These are phyloP conservation scores for Erythrobasidium yunnanense DNA, from an alignment of 768 basidiomycete genomes.

Conservation along the genomic window DNA sequence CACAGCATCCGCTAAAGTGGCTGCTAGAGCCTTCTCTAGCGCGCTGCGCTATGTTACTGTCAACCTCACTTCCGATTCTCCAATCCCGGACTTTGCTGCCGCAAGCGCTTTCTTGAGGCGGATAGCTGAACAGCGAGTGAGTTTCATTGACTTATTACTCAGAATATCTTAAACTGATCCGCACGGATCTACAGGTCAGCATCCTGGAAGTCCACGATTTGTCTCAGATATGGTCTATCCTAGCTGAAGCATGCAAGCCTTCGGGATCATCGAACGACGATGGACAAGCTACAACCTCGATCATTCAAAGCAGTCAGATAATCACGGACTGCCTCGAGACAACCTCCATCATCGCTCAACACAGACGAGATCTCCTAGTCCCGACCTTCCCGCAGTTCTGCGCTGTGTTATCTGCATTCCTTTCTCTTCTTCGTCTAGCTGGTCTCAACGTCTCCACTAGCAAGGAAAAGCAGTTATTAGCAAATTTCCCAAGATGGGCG, in stretches of 20 bases:
- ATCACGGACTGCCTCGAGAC: neutral
- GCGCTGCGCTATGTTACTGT: too few relatives aligned
- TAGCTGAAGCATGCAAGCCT: neutral
- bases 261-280: neutral
- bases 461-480: neutral
- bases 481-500: conserved; percentile 8
- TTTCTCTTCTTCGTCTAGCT: neutral
- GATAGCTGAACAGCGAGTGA: neutral
- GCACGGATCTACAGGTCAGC: neutral
- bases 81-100: too few relatives aligned
- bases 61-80: too few relatives aligned
- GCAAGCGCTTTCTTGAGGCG: too few relatives aligned
- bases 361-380: conserved; percentile 11
- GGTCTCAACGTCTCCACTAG: neutral
- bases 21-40: too few relatives aligned
- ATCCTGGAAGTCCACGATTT: conserved; percentile 12
- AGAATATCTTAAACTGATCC: too few relatives aligned
- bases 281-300: neutral
- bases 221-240: neutral
- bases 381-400: conserved; percentile 9
- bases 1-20: too few relatives aligned
- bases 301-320: neutral
- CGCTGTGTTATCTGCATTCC: neutral
- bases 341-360: neutral
- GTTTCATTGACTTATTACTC: neutral